A percentile compares a stretch with the other conserved stretches of the same genome.
phyloP scores from a whole-genome alignment of 345 rosid genomes.

The Boechera retrofracta region DNA sequence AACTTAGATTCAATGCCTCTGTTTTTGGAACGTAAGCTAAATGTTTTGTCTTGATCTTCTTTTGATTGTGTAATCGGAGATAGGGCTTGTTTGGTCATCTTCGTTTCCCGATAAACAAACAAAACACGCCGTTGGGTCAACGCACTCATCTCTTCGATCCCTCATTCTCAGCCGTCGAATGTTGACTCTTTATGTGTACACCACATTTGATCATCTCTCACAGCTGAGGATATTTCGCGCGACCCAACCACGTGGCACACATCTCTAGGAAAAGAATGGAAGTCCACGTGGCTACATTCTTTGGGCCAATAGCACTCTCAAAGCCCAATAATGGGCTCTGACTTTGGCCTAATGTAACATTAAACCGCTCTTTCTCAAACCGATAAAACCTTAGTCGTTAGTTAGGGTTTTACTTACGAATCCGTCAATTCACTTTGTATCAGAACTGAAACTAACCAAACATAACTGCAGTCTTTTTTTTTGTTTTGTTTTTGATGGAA shows the following conservation, averaged over 20 bases:
- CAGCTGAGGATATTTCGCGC: slow-evolving; percentile 28
- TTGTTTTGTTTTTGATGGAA: slow-evolving; percentile 4
- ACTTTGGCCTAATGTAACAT: slow-evolving; percentile 2
- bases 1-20: slow-evolving; percentile 23
- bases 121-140: slow-evolving; percentile 42
- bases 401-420: slow-evolving; percentile 29
- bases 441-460: slow-evolving; percentile 3
- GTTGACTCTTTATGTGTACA: slow-evolving; percentile 18
- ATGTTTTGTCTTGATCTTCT: slow-evolving; percentile 26
- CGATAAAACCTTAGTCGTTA: slow-evolving; percentile 31
- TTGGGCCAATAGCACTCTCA: neutral
- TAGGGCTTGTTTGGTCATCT: slow-evolving; percentile 77
- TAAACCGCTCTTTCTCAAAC: slow-evolving; percentile 28
- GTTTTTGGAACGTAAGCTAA: slow-evolving; percentile 29
- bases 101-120: slow-evolving; percentile 47
- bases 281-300: neutral
- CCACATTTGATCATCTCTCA: slow-evolving; percentile 10
- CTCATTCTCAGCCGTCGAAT: slow-evolving; percentile 38
- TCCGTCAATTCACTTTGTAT: neutral
- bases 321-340: neutral
- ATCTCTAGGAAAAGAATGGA: neutral
- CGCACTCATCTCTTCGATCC: neutral
- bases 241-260: slow-evolving; percentile 37
- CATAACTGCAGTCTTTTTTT: neutral
- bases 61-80: slow-evolving; percentile 35